Conservation (phyloP, 2,329 filamentous ascomycete genomes). For the Phialemonium atrogriseum region DNA sequence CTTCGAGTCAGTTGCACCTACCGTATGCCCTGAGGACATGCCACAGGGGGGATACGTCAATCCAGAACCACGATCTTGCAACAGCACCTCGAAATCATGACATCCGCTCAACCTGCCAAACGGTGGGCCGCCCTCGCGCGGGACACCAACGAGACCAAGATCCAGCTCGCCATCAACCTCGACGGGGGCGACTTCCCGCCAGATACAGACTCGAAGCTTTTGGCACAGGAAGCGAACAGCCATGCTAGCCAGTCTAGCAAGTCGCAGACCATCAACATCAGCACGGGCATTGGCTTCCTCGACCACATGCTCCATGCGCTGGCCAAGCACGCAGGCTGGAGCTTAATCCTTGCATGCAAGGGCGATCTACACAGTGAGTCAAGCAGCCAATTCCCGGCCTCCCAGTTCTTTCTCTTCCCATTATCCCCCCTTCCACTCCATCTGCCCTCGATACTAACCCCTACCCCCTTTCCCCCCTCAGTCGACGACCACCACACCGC, state of each 20-base stretch:
- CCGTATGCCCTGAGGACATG: too few species aligned
- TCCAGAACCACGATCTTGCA: too few species aligned
- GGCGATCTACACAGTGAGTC: constrained; percentile 83
- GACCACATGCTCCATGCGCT: constrained; percentile 98
- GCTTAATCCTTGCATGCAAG: constrained; percentile 69
- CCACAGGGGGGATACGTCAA: too few species aligned
- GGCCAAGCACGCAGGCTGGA: constrained; percentile 94
- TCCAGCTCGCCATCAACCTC: constrained; percentile 84
- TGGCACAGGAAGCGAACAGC: constrained; percentile 40
- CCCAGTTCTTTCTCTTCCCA: constrained; percentile 1
- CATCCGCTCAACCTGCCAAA: constrained; percentile 17
- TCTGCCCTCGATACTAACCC: constrained; percentile 2
- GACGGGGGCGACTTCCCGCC: constrained; percentile 76
- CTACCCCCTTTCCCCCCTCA: constrained; percentile 23
- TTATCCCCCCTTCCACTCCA: neutral
- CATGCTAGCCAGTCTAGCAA: constrained; percentile 82
- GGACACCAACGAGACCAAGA: constrained; percentile 97
- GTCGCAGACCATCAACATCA: constrained; percentile 77
- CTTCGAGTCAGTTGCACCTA: too few species aligned
- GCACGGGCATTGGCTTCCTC: constrained; percentile 93
- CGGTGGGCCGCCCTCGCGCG: constrained; percentile 75
- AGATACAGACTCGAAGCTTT: constrained; percentile 49
- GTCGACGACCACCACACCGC: constrained; percentile 98
- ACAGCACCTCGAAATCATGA: too few species aligned
- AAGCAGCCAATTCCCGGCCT: neutral